A percentile compares a stretch with the other conserved stretches of the same genome.
Evolutionary conservation across 2,329 filamentous ascomycete species (phyloP).

Genomic region (Penicillium sp.): DNA sequence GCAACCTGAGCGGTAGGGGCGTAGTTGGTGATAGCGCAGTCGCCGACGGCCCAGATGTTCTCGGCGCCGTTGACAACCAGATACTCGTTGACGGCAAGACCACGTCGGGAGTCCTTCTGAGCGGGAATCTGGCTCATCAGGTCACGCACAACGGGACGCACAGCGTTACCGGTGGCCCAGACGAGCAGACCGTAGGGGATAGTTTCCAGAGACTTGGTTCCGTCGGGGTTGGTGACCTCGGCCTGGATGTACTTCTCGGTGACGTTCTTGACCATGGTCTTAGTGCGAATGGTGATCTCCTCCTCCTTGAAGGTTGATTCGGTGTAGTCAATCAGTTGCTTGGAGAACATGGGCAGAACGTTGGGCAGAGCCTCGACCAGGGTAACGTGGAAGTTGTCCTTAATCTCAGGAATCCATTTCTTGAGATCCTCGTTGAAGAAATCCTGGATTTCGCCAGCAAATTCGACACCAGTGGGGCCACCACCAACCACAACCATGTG

Average conservation of each 20-base stretch:
- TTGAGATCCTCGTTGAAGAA: constrained; percentile 98
- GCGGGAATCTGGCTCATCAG: constrained; percentile 89
- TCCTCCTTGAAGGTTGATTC: constrained; percentile 99
- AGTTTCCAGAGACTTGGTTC: constrained; percentile 73
- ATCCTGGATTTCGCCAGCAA: constrained; percentile 95
- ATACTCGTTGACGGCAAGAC: constrained; percentile 96
- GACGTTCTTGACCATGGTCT: constrained; percentile 98
- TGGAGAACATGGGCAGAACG: constrained; percentile 93
- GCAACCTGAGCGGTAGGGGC: constrained; percentile 97
- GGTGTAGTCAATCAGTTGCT: constrained; percentile 98
- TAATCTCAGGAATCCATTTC: constrained; percentile 96
- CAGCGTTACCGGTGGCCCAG: constrained; percentile 95
- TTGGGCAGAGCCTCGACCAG: constrained; percentile 96
- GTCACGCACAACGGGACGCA: constrained; percentile 85
- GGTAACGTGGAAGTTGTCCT: constrained; percentile 92
- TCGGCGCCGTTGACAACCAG: constrained; percentile 95
- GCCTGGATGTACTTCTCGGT: constrained; percentile 91
- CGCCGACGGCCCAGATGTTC: constrained; percentile 96
- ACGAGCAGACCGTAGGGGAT: constrained; percentile 95
- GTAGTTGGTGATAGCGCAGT: constrained; percentile 96
- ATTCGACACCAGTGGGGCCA: constrained; percentile 95
- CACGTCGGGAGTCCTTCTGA: constrained; percentile 91
- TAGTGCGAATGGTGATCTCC: constrained; percentile 94
- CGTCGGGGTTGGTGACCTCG: constrained; percentile 75
- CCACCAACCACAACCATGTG: constrained; percentile 97